Evolutionary conservation across 176 grass and related monocot genomes (phyloP).

Genomic region (Oryza punctata): DNA sequence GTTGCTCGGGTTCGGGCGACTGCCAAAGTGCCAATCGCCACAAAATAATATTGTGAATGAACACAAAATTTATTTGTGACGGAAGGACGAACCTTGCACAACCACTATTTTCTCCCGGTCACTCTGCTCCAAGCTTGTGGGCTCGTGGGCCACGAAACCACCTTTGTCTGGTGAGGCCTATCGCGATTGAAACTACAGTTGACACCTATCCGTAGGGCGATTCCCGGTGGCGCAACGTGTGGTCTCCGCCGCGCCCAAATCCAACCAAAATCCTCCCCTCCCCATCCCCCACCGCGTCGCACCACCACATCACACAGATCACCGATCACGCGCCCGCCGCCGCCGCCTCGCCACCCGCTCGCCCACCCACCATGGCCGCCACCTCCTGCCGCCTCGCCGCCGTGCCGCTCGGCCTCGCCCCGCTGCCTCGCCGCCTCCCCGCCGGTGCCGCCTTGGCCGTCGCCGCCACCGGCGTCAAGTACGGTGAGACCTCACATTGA

Average conservation of each 20-base stretch:
- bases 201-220: constrained; percentile 39
- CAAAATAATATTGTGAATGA: too few species aligned
- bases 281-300: not conserved
- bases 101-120: not conserved
- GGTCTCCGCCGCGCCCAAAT: constrained; percentile 34
- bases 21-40: too few species aligned
- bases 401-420: constrained; percentile 34
- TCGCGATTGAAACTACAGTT: not conserved
- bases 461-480: not conserved
- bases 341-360: not conserved
- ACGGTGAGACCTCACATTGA: constrained; percentile 8
- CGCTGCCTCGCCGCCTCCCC: not conserved
- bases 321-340: not conserved
- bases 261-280: constrained; percentile 19
- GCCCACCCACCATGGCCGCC: constrained; percentile 35
- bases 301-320: constrained; percentile 21
- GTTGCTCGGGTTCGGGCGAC: too few species aligned
- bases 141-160: not conserved
- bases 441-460: not conserved
- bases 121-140: not conserved
- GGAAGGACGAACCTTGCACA: too few species aligned
- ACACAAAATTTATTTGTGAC: too few species aligned
- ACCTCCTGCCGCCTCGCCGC: constrained; percentile 39
- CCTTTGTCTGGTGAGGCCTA: not conserved
- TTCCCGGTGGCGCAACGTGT: constrained; percentile 38